Conservation (phyloP, 2,329 filamentous ascomycete genomes). For the Fusarium metavorans region DNA sequence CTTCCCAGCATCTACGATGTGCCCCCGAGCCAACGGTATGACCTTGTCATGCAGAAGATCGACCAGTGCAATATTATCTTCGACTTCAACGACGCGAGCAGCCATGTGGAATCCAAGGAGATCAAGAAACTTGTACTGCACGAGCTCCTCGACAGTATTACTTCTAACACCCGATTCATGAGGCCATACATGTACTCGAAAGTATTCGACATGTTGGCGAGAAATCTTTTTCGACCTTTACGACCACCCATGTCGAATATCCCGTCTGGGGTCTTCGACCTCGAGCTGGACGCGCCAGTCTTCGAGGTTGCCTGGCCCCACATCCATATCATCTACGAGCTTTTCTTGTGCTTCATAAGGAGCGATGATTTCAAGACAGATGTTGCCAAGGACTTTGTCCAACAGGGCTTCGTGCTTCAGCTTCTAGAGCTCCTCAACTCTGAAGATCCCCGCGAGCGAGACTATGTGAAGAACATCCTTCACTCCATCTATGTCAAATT, state of each 20-base stretch:
- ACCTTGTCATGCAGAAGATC: slow-evolving; percentile 99
- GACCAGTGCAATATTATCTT: slow-evolving; percentile 99
- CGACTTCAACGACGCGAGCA: slow-evolving; percentile 98
- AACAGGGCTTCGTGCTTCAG: slow-evolving; percentile 96
- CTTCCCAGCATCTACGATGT: slow-evolving; percentile 98
- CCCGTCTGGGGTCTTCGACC: slow-evolving; percentile 97
- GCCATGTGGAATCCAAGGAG: slow-evolving; percentile 99
- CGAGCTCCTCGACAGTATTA: slow-evolving; percentile 96
- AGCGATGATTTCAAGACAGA: slow-evolving; percentile 99
- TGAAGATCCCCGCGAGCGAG: slow-evolving; percentile 94
- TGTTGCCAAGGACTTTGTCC: slow-evolving; percentile 98
- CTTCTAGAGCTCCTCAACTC: slow-evolving; percentile 98
- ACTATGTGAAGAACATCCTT: slow-evolving; percentile 97
- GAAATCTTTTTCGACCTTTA: slow-evolving; percentile 97
- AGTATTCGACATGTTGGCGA: slow-evolving; percentile 99
- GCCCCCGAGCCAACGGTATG: slow-evolving; percentile 91
- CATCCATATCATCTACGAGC: slow-evolving; percentile 99
- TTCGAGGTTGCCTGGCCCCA: slow-evolving; percentile 99
- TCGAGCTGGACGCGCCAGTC: slow-evolving; percentile 97
- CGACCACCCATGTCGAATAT: slow-evolving; percentile 92
- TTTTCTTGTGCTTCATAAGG: slow-evolving; percentile 98
- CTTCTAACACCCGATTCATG: slow-evolving; percentile 98
- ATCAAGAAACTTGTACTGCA: slow-evolving; percentile 97
- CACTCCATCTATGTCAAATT: slow-evolving; percentile 99
- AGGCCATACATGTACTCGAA: slow-evolving; percentile 99